Conservation (phyloP, 345 rosid genomes). For the Eucalyptus coolabah region DNA sequence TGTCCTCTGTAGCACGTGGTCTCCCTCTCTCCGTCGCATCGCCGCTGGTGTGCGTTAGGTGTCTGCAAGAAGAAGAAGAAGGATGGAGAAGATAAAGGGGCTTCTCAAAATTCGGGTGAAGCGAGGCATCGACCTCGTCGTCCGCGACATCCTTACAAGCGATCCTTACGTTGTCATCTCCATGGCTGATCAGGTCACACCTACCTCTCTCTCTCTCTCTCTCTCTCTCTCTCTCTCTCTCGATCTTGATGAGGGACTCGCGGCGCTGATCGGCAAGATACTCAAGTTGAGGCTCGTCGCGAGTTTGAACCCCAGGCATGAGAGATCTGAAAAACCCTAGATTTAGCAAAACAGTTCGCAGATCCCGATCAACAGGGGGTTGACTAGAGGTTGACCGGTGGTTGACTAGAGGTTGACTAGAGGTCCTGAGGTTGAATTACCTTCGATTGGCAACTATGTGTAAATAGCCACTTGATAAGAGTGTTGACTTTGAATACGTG, state of each 20-base stretch:
- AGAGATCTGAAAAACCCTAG: neutral
- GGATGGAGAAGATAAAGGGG: conserved; percentile 27
- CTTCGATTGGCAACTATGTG: neutral
- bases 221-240: neutral
- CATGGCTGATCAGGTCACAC: conserved; percentile 26
- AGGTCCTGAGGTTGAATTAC: neutral
- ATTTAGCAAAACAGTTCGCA: neutral
- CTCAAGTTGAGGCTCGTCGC: neutral
- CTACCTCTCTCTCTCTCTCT: neutral
- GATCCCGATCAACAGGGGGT: neutral
- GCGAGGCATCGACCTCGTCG: conserved; percentile 34
- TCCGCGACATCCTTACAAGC: conserved; percentile 25
- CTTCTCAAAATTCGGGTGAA: conserved; percentile 27
- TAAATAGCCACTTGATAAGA: neutral
- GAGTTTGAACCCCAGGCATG: neutral
- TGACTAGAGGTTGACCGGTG: neutral
- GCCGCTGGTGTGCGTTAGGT: neutral
- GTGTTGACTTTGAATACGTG: neutral
- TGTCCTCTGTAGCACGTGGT: neutral
- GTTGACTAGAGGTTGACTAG: neutral
- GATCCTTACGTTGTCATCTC: conserved; percentile 44
- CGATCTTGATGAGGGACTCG: neutral
- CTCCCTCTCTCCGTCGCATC: neutral
- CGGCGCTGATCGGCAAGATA: neutral
- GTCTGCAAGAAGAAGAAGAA: neutral